These are phyloP conservation scores for Yamadazyma tumulicola DNA, from an alignment of 805 yeast genomes.

Conservation along the genomic window DNA sequence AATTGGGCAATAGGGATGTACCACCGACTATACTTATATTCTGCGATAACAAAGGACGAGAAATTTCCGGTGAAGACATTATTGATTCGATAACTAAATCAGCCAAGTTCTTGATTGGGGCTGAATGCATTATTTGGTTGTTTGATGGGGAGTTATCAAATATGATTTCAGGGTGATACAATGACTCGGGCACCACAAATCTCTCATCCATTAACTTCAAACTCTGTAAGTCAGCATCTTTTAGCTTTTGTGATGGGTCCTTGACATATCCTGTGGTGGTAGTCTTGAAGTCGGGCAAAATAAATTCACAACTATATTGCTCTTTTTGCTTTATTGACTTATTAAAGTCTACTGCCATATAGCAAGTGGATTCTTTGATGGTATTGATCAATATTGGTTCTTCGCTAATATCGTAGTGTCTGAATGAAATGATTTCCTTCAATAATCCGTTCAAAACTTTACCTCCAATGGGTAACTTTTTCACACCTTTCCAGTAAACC, in stretches of 20 bases:
- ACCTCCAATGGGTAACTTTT: conserved; percentile 84
- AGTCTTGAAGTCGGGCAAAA: conserved; percentile 83
- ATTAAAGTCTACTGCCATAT: conserved; percentile 60
- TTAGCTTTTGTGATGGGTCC: conserved; percentile 19
- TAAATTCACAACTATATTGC: conserved; percentile 57
- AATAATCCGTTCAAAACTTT: conserved; percentile 76
- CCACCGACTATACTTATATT: conserved; percentile 87
- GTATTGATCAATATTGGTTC: conserved; percentile 82
- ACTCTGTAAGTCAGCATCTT: conserved; percentile 52
- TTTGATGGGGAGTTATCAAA: conserved; percentile 33
- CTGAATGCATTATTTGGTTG: conserved; percentile 28
- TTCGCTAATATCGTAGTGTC: conserved; percentile 91
- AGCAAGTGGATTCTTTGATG: conserved; percentile 76
- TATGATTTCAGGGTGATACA: conserved; percentile 77
- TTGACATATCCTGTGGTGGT: conserved; percentile 68
- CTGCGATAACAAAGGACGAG: conserved; percentile 71
- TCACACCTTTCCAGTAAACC: conserved; percentile 72
- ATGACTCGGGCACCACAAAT: conserved; percentile 80
- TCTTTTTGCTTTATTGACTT: conserved; percentile 38
- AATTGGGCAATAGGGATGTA: conserved; percentile 65
- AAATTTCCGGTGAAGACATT: conserved; percentile 64
- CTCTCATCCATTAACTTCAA: conserved; percentile 76
- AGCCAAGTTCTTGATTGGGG: conserved; percentile 66
- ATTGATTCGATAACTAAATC: conserved; percentile 76
- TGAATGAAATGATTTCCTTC: conserved; percentile 79